phyloP scores from a whole-genome alignment of 2,329 filamentous ascomycete species.

The Alternaria panax region DNA sequence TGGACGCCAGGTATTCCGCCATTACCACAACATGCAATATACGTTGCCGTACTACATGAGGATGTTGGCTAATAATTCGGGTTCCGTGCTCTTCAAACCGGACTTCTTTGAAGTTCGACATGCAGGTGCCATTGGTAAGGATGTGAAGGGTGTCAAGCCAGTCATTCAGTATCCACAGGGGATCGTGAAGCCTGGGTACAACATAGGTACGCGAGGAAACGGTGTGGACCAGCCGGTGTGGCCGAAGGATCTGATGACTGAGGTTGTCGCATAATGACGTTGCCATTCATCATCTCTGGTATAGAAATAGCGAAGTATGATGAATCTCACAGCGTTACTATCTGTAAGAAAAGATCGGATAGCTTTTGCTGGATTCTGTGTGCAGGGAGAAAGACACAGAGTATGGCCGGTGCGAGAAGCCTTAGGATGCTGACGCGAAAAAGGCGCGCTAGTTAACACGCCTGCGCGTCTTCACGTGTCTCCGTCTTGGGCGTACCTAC shows the following conservation, averaged over 20 bases:
- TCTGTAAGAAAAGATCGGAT: neutral
- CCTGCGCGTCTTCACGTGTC: neutral
- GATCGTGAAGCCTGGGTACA: constrained; percentile 51
- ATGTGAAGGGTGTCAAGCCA: constrained; percentile 55
- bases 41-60: constrained; percentile 52
- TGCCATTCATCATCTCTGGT: neutral
- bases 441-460: neutral
- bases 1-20: constrained; percentile 58
- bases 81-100: constrained; percentile 53
- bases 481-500: neutral
- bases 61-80: constrained; percentile 52
- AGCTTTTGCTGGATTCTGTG: neutral
- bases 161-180: constrained; percentile 50
- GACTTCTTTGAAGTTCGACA: constrained; percentile 58
- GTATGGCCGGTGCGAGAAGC: neutral
- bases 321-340: neutral
- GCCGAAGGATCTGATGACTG: constrained; percentile 55
- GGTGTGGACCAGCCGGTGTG: constrained; percentile 58
- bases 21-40: constrained; percentile 59
- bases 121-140: constrained; percentile 49
- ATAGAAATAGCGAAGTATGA: neutral
- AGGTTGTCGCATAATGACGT: constrained; percentile 45
- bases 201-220: constrained; percentile 60
- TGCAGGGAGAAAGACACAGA: too few species aligned
- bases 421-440: neutral